Evolutionary conservation across 2,329 filamentous ascomycete genomes (phyloP).

Genomic region (Coniochaeta sp.): DNA sequence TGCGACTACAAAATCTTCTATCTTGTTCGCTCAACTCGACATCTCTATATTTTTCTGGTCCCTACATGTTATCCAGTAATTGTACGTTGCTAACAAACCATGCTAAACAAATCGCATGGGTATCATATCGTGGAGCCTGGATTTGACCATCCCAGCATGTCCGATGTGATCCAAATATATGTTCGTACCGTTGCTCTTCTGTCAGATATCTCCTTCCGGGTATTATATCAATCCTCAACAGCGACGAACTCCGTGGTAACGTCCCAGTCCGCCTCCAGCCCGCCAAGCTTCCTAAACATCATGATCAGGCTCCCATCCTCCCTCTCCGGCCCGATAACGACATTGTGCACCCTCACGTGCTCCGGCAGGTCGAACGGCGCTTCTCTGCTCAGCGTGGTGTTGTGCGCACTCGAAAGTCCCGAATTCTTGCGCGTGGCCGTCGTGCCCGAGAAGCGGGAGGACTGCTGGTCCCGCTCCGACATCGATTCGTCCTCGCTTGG

Average conservation of each 20-base stretch:
- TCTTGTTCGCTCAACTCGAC: too few relatives aligned
- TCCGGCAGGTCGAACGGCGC: conserved; percentile 25
- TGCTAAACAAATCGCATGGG: too few relatives aligned
- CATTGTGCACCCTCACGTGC: conserved; percentile 20
- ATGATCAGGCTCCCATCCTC: conserved; percentile 23
- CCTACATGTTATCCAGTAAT: too few relatives aligned
- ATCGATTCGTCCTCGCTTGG: not conserved
- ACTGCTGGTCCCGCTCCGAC: not conserved
- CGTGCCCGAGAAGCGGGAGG: not conserved
- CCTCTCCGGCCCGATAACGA: conserved; percentile 20
- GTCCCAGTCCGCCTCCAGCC: conserved; percentile 21
- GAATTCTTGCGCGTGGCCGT: not conserved
- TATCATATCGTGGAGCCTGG: too few relatives aligned
- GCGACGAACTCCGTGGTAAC: conserved; percentile 18
- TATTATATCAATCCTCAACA: not conserved
- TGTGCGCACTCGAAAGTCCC: not conserved
- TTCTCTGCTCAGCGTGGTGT: conserved; percentile 13
- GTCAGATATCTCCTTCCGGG: too few relatives aligned
- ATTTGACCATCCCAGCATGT: too few relatives aligned
- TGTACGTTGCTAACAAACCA: too few relatives aligned
- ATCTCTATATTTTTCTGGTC: too few relatives aligned
- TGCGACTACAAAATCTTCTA: too few relatives aligned
- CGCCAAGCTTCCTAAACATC: conserved; percentile 21
- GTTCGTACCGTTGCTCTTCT: too few relatives aligned
- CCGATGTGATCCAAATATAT: too few relatives aligned